phyloP scores from a whole-genome alignment of 2,329 filamentous ascomycete genomes.

The Fonsecaea multimorphosa region DNA sequence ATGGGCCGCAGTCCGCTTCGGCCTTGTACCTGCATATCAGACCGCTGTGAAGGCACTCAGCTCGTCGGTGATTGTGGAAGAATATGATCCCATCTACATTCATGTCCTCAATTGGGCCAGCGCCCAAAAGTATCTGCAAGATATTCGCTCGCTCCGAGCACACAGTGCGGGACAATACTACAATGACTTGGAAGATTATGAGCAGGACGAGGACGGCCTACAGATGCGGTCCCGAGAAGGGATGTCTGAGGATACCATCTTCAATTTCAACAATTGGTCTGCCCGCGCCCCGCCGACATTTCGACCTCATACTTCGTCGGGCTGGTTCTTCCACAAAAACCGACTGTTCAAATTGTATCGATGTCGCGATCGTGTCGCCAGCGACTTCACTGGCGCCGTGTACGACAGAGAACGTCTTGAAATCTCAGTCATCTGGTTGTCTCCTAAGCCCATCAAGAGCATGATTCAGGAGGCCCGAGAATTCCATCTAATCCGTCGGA shows the following conservation, averaged over 20 bases:
- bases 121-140: constrained; percentile 58
- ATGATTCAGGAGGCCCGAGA: constrained; percentile 54
- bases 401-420: constrained; percentile 51
- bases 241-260: constrained; percentile 50
- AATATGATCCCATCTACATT: constrained; percentile 64
- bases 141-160: constrained; percentile 61
- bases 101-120: constrained; percentile 67
- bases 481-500: constrained; percentile 51
- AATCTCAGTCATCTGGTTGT: constrained; percentile 56
- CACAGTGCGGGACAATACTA: constrained; percentile 56
- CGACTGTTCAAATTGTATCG: constrained; percentile 52
- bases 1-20: constrained; percentile 47
- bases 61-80: constrained; percentile 58
- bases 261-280: constrained; percentile 58
- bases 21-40: constrained; percentile 43
- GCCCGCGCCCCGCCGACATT: constrained; percentile 56
- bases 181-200: constrained; percentile 43
- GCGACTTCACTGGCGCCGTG: constrained; percentile 37
- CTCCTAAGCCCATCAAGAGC: constrained; percentile 56
- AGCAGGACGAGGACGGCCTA: constrained; percentile 44
- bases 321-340: constrained; percentile 53
- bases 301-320: constrained; percentile 56
- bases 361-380: constrained; percentile 43
- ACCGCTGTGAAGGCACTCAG: constrained; percentile 49
- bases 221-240: constrained; percentile 32